Evolutionary conservation across 2,329 filamentous ascomycete genomes (phyloP), one percentile per base, ranked within the genome.

Genomic region (Phialemoniopsis sp.): DNA sequence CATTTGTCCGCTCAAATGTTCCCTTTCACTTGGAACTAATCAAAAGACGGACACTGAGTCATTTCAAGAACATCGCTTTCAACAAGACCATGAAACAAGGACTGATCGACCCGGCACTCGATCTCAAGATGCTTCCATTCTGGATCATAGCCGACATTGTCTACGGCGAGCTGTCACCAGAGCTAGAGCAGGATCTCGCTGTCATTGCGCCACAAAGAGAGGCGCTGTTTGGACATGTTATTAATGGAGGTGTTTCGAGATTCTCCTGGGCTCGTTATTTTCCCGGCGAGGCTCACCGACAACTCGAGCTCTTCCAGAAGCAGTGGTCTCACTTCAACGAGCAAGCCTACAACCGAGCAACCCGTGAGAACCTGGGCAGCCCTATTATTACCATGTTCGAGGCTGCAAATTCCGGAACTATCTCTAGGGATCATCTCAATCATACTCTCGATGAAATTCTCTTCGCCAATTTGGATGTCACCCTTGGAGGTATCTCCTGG

Each of bases 381-480:
- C 39, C 38, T 12, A 41, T 39, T 30, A 16, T 46, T 13, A 28
- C 40, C 10, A 48, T 59, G 39, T 55, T 48, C 29, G 18, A 37
- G 13, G 44, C 36, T 7, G 43, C 47, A 2, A 16, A 48, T 7
- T 9, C 13, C 7, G 55, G 58, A 1, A 26, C 38, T 5, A 49
- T 63, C 15, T 49, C 41, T 2, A 39, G 38, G 12, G 50, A 58
- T 6, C 41, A 65, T 32, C 37, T 64, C 2, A 49, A 63, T 1
- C 68, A 72, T 21, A 72, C 69, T 0, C 46, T 72, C 6, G 67
- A 72, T 42, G 69, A 72, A 47, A 58, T 59, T 32, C 56, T 72
- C 0, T 73, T 62, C 42, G 68, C 65, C 3, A 72, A 72, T 41
- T 54, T 72, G 2, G 69, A 73, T 41, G 67, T 72, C 8, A 68